Evolutionary conservation across 2,329 filamentous ascomycete genomes (phyloP).

Genomic region (Rasamsonia emersonii): DNA sequence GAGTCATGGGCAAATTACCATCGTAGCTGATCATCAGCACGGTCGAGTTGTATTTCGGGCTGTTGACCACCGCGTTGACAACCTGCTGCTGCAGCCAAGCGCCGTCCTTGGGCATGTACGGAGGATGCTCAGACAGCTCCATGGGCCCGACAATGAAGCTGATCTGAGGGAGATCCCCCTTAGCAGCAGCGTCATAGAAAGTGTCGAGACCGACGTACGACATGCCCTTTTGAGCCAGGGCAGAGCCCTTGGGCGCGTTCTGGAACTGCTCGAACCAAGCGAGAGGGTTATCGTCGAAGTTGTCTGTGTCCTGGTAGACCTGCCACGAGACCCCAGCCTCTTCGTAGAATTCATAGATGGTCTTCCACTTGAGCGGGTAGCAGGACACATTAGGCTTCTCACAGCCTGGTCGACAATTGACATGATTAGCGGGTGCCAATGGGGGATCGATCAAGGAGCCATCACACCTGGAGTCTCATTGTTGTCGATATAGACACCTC

Average conservation of each 20-base stretch:
- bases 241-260: constrained; percentile 31
- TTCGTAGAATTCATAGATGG: constrained; percentile 42
- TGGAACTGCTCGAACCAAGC: constrained; percentile 49
- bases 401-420: constrained; percentile 28
- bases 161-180: constrained; percentile 44
- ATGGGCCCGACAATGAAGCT: constrained; percentile 43
- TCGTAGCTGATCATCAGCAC: constrained; percentile 36
- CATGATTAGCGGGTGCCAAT: background rate
- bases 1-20: constrained; percentile 18
- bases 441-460: background rate
- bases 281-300: constrained; percentile 48
- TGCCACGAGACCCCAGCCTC: constrained; percentile 43
- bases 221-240: constrained; percentile 40
- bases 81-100: constrained; percentile 48
- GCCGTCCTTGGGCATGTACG: constrained; percentile 45
- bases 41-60: constrained; percentile 42
- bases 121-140: constrained; percentile 47
- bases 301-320: constrained; percentile 43
- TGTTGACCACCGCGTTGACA: constrained; percentile 42
- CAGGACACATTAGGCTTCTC: constrained; percentile 40
- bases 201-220: constrained; percentile 39
- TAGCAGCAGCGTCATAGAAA: constrained; percentile 44
- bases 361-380: constrained; percentile 48
- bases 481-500: constrained; percentile 44
- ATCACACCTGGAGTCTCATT: constrained; percentile 39